These are phyloP conservation scores for Candida ortonii DNA, from an alignment of 805 yeast genomes.

Conservation along the genomic window DNA sequence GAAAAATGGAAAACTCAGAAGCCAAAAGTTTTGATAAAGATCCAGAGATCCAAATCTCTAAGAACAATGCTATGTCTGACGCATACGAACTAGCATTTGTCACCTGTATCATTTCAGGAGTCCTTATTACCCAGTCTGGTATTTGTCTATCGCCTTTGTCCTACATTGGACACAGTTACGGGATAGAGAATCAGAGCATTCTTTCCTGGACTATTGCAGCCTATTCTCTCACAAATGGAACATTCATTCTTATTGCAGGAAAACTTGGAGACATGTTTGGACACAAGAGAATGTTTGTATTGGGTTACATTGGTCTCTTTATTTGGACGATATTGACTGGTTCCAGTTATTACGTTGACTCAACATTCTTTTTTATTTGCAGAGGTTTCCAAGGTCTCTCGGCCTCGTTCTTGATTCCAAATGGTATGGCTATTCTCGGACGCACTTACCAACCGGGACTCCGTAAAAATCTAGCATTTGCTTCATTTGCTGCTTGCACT, in stretches of 20 bases:
- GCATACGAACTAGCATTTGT: too few species aligned
- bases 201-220: too few species aligned
- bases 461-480: conserved; percentile 1
- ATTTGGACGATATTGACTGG: background rate
- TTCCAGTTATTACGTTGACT: background rate
- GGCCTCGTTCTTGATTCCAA: conserved; percentile 1
- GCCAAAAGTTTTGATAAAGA: too few species aligned
- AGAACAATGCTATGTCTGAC: too few species aligned
- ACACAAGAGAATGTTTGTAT: background rate
- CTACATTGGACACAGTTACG: too few species aligned
- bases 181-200: too few species aligned
- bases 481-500: conserved; percentile 1
- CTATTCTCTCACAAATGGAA: background rate
- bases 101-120: background rate
- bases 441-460: background rate
- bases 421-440: conserved; percentile 2
- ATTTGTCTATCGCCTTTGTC: background rate
- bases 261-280: background rate
- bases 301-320: background rate
- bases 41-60: too few species aligned
- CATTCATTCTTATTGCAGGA: background rate
- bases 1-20: too few species aligned
- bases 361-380: background rate
- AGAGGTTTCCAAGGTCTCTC: conserved; percentile 1
- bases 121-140: background rate